Evolutionary conservation across 1,284 basidiomycete genomes (phyloP).

Genomic region (Sanghuangporus weigelae): DNA sequence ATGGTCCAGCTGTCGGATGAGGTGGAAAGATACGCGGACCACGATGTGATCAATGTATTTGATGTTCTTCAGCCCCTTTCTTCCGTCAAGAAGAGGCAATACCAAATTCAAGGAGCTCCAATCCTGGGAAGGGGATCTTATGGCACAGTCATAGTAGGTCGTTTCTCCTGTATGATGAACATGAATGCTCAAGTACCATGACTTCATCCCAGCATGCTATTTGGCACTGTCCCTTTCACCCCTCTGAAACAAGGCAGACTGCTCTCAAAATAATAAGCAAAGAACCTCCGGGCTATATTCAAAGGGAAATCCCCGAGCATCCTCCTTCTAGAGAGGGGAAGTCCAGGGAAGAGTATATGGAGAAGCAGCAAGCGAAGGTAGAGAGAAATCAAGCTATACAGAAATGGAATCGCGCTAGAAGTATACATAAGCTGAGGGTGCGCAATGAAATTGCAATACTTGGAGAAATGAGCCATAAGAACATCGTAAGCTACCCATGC

Average conservation of each 20-base stretch:
- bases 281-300: too few relatives aligned
- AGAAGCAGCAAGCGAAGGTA: background rate
- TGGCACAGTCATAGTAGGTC: too few relatives aligned
- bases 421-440: background rate
- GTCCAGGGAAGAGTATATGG: background rate
- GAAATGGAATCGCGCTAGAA: background rate
- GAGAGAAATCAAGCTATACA: background rate
- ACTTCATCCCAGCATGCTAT: too few relatives aligned
- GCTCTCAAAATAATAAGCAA: too few relatives aligned
- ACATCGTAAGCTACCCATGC: background rate
- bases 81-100: background rate
- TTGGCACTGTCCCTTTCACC: too few relatives aligned
- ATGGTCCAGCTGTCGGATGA: too few relatives aligned
- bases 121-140: too few relatives aligned
- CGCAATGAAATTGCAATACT: background rate
- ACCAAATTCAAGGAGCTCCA: background rate
- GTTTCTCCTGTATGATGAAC: too few relatives aligned
- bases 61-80: background rate
- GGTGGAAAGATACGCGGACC: too few relatives aligned
- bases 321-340: background rate
- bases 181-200: too few relatives aligned
- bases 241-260: too few relatives aligned
- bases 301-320: too few relatives aligned
- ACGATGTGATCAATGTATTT: background rate
- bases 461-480: background rate